Conservation (phyloP, 345 rosid genomes). For the Tarenaya hassleriana region DNA sequence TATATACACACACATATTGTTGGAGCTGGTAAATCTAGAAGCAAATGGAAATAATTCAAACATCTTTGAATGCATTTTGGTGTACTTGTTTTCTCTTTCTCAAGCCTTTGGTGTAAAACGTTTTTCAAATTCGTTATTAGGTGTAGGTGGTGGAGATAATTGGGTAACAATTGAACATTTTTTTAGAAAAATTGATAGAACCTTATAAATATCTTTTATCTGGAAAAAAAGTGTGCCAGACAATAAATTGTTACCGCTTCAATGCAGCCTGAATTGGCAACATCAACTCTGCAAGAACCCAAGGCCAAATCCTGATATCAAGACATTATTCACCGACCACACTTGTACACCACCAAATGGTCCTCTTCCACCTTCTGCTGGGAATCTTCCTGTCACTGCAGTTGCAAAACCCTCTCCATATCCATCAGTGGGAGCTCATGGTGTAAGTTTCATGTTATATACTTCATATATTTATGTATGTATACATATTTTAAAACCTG, state of each 20-base stretch:
- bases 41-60: too few species aligned
- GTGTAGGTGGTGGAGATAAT: conserved; percentile 17
- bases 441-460: conserved; percentile 38
- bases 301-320: conserved; percentile 70
- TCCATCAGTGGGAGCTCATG: conserved; percentile 57
- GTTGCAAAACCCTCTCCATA: conserved; percentile 59
- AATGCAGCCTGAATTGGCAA: conserved; percentile 75
- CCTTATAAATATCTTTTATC: too few species aligned
- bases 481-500: conserved; percentile 8
- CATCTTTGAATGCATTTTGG: too few species aligned
- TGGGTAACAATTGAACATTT: too few species aligned
- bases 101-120: too few species aligned
- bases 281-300: conserved; percentile 89
- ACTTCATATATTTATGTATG: background rate
- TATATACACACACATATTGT: too few species aligned
- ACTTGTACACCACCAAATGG: conserved; percentile 61
- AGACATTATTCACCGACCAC: conserved; percentile 78
- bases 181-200: background rate
- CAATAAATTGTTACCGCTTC: too few species aligned
- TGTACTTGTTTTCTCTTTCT: too few species aligned
- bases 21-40: too few species aligned
- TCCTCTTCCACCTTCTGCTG: conserved; percentile 53
- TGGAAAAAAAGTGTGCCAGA: too few species aligned
- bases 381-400: conserved; percentile 51
- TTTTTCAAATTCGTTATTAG: background rate